These are phyloP conservation scores for Yamadazyma laniorum DNA, from an alignment of 805 yeast genomes.

Conservation along the genomic window DNA sequence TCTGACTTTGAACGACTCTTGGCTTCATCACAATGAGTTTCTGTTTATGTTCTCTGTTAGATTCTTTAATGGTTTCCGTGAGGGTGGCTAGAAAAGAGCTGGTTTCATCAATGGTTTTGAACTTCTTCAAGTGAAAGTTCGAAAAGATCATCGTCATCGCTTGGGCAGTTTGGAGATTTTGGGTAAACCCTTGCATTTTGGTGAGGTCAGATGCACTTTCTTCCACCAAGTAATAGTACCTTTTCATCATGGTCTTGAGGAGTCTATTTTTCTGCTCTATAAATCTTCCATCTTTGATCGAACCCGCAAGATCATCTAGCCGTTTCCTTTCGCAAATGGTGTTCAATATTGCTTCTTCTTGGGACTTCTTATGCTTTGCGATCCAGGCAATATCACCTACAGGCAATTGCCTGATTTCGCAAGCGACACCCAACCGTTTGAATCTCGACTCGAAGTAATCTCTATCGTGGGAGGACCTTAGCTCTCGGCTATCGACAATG, in stretches of 20 bases:
- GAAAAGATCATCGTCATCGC: slow-evolving; percentile 66
- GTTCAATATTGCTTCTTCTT: slow-evolving; percentile 67
- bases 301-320: slow-evolving; percentile 76
- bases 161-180: slow-evolving; percentile 74
- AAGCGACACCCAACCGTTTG: slow-evolving; percentile 43
- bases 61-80: slow-evolving; percentile 42
- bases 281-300: slow-evolving; percentile 86
- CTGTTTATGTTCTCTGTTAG: slow-evolving; percentile 24
- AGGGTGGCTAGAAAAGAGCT: slow-evolving; percentile 53
- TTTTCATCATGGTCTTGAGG: slow-evolving; percentile 61
- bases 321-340: slow-evolving; percentile 89
- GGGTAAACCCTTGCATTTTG: slow-evolving; percentile 49
- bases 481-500: slow-evolving; percentile 78
- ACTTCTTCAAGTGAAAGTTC: slow-evolving; percentile 64
- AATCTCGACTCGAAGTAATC: slow-evolving; percentile 65
- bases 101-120: slow-evolving; percentile 74
- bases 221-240: slow-evolving; percentile 78
- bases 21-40: slow-evolving; percentile 54
- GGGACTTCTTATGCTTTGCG: slow-evolving; percentile 61
- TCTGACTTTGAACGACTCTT: slow-evolving; percentile 46
- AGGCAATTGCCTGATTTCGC: slow-evolving; percentile 57
- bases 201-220: slow-evolving; percentile 45
- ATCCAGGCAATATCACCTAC: slow-evolving; percentile 92
- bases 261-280: slow-evolving; percentile 83
- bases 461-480: slow-evolving; percentile 65